Percentiles rank a stretch among this genome's conserved stretches.
These are phyloP conservation scores for Aspergillus coremiiformis DNA, from an alignment of 495 filamentous ascomycete species.

Conservation along the genomic window DNA sequence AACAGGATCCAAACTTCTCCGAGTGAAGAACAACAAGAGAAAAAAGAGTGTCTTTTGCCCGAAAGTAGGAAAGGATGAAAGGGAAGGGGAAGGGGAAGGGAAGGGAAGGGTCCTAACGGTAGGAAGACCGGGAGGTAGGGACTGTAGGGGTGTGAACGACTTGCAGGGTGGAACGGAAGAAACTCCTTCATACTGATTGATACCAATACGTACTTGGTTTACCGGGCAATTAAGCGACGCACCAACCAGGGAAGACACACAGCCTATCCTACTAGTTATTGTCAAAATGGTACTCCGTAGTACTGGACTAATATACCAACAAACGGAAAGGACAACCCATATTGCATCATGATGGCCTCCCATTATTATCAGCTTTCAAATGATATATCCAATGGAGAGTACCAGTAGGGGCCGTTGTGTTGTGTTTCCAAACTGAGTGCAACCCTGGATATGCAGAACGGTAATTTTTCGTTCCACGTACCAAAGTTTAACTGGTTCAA, in stretches of 20 bases:
- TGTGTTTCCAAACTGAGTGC: constrained; percentile 7
- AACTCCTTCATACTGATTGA: background rate
- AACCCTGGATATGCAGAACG: constrained; percentile 13
- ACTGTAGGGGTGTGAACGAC: background rate
- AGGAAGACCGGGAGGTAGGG: background rate
- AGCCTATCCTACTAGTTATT: background rate
- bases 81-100: constrained; percentile 5
- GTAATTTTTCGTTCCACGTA: constrained; percentile 16
- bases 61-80: constrained; percentile 3
- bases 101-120: background rate
- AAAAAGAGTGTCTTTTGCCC: constrained; percentile 7
- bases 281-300: too few species aligned
- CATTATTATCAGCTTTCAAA: constrained; percentile 1
- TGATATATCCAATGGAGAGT: background rate
- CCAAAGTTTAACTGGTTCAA: constrained; percentile 5
- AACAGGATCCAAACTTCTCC: background rate
- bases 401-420: background rate
- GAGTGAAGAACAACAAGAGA: constrained; percentile 5
- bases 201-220: background rate
- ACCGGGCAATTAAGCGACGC: background rate
- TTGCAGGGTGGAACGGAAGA: background rate
- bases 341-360: background rate
- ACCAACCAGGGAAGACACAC: background rate
- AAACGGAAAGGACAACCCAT: background rate
- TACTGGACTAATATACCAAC: too few species aligned